Evolutionary conservation across 352 stramenopile genomes (phyloP), one percentile per base, ranked within the genome.

Genomic region (Blastocystis sp.): DNA sequence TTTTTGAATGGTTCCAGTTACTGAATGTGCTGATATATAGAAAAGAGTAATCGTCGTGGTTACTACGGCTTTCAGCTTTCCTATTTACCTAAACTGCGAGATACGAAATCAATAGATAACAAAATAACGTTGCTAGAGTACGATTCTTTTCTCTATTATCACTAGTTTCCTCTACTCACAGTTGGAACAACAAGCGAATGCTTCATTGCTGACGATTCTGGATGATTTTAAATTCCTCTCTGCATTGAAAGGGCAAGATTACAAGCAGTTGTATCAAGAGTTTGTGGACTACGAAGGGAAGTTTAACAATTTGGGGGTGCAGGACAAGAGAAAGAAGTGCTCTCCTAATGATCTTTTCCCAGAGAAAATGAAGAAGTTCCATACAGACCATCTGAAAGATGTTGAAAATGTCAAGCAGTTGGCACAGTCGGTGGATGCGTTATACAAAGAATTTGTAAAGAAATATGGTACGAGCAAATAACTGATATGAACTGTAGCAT

Each of bases 1-100:
- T 94, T 94, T 65, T 94, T 96, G 92, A 96, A 96, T 88, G 90
- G 94, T 8, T 92, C 91, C n/a, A 95, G 92, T 16, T 91, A 92
- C 64, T 91, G 92, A 6, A 93, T 92, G n/a, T 90, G 91, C 39
- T 85, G 18, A 65, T 26, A n/a, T 3, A 0, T 68, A 85, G 73
- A 53, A 13, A 64, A 16, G 8, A 55, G 53, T 9, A 53, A 41
- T 30, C 50, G 54, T 24, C 43, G 73, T 65, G 73, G 73, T 2
- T 85, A 47, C 41, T 85, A 39, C 3, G 73, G 73, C 2, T 85
- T 85, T 45, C 73, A 68, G 56, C 53, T 85, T 20, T 24, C 53
- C 16, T 85, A 66, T 45, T 39, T 85, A 11, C 73, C 73, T n/a
- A 85, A 85, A 66, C 50, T 85, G 20, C 73, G 55, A 8, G 73